Percentiles rank a stretch among this genome's conserved stretches.
Evolutionary conservation across 345 rosid genomes (phyloP).

Genomic region (Lagerstroemia speciosa): DNA sequence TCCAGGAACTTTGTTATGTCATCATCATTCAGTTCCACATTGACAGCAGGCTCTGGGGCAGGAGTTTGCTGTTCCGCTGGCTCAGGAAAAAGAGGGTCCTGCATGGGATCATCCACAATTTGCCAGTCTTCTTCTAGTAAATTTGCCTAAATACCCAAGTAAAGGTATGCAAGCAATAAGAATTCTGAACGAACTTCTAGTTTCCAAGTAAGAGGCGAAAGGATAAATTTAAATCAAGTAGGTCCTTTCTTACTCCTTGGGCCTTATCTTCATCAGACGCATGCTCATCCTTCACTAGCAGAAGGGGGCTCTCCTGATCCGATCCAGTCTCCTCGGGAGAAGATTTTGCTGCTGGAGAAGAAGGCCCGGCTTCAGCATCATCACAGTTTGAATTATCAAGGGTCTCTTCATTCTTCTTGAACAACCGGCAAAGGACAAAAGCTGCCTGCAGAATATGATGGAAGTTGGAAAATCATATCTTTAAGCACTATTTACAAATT

Average conservation of each 20-base stretch:
- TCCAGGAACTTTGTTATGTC: constrained; percentile 8
- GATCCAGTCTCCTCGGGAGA: constrained; percentile 21
- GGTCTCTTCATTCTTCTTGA: constrained; percentile 28
- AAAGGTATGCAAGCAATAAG: not conserved
- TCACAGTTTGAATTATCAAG: constrained; percentile 14
- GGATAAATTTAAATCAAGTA: not conserved
- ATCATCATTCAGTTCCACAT: not conserved
- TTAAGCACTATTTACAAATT: not conserved
- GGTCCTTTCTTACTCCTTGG: not conserved
- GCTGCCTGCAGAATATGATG: constrained; percentile 21
- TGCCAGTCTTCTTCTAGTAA: constrained; percentile 5
- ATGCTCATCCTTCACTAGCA: not conserved
- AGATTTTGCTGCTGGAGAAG: constrained; percentile 18
- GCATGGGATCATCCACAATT: not conserved
- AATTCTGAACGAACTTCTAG: not conserved
- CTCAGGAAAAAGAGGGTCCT: not conserved
- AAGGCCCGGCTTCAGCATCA: constrained; percentile 10
- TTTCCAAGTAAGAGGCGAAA: not conserved
- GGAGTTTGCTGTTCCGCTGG: not conserved
- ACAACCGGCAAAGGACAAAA: constrained; percentile 34
- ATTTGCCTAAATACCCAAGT: constrained; percentile 4
- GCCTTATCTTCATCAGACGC: not conserved
- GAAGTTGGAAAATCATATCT: not conserved
- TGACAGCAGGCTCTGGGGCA: not conserved
- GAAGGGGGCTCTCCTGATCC: constrained; percentile 12